Conservation (phyloP, 176 grass and related monocot species). For the Aegilops sharonensis region DNA sequence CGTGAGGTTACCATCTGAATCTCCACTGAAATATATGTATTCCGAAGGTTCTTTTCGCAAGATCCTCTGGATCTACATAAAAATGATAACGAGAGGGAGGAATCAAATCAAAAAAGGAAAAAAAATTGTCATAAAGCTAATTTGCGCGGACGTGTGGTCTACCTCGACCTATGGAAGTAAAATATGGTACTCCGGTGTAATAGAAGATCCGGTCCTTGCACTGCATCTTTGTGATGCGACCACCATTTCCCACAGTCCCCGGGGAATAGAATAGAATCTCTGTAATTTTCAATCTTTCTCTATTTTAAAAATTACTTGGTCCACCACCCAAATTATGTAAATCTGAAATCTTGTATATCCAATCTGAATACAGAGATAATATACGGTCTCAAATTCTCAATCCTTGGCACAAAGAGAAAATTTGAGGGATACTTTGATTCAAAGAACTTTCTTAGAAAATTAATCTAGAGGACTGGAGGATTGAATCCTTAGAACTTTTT, state of each 20-base stretch:
- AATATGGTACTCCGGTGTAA: neutral
- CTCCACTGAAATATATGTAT: neutral
- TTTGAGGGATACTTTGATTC: too few relatives aligned
- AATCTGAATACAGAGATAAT: neutral
- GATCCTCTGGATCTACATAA: neutral
- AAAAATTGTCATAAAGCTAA: neutral
- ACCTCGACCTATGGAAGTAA: neutral
- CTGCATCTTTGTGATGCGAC: slow-evolving; percentile 14
- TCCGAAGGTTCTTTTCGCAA: neutral
- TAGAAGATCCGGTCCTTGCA: neutral
- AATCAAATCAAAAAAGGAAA: neutral
- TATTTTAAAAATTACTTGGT: neutral
- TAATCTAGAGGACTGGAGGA: too few relatives aligned
- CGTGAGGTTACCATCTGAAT: neutral
- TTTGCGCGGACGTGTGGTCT: neutral
- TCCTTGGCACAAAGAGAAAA: too few relatives aligned
- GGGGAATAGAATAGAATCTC: neutral
- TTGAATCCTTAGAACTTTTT: too few relatives aligned
- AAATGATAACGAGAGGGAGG: neutral
- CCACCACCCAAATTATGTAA: neutral
- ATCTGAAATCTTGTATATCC: neutral
- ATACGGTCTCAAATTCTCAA: too few relatives aligned
- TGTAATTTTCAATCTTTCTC: neutral
- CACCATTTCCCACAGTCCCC: neutral
- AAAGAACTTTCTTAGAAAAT: too few relatives aligned